Evolutionary conservation across 139 green algal species (phyloP), one percentile per base, ranked within the genome.

Genomic region (Chlamydomonas sp.): DNA sequence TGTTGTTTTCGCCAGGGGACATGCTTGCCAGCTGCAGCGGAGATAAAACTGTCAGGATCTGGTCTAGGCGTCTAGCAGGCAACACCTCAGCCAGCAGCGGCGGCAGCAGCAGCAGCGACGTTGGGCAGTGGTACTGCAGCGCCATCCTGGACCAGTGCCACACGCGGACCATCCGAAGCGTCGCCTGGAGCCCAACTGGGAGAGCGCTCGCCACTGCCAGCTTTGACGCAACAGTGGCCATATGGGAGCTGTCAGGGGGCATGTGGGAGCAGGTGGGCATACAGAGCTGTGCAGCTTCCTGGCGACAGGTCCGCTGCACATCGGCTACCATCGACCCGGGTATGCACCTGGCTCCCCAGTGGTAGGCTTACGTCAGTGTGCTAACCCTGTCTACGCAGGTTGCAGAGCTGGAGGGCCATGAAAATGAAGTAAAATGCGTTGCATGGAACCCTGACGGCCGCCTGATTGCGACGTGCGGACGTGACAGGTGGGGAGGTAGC

Each of bases 391-490:
- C 20, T 15, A n/a, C 31, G 7, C 90, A 96, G 87, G 94, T 98
- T 5, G 93, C 94, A 6, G 89, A 93, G 77, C 92, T 99, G 72
- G 96, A 99, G 85, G 97, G 98, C 4, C 97, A 99, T 77, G 98
- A 99, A 85, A 98, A 95, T 78, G 97, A 99, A 89, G 96, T 99
- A n/a, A 99, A 99, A 88, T 92, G 89, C 57, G 96, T 97, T 3
- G 96, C 95, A 1, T 99, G 97, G 96, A 96, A 91, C 76, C 95
- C 96, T 1, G 92, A 90, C 81, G 97, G 96, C 80, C 91, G 69
- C 15, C 72, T 97, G 75, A 83, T 99, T 1, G 97, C 98, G 16
- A 99, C 98, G 3, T 99, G 98, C 90, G 95, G 97, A 57, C 88
- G 98, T 0, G 98, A 99, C 91, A 98, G 97, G 90, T 98, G 77